Evolutionary conservation across 2,329 filamentous ascomycete genomes (phyloP).

Genomic region (Pseudocercospora vitis): DNA sequence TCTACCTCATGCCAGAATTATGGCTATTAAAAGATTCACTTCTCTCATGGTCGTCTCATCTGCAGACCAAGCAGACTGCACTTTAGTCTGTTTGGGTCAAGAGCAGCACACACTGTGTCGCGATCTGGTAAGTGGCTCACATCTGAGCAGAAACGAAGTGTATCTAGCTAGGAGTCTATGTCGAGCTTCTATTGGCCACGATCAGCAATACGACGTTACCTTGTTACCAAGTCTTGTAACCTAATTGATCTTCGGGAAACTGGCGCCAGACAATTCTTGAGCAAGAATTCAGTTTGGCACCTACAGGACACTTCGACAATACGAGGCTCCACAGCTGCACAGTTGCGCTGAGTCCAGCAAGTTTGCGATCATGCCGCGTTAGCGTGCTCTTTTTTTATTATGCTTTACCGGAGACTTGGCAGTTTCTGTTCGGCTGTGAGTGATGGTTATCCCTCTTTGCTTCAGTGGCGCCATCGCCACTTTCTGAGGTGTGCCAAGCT

Average conservation of each 20-base stretch:
- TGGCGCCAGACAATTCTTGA: background rate
- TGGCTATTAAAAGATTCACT: conserved; percentile 3
- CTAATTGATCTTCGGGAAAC: conserved; percentile 2
- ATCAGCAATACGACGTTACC: background rate
- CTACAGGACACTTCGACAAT: too few relatives aligned
- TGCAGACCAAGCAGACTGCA: too few relatives aligned
- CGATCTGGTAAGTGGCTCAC: background rate
- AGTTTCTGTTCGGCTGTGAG: too few relatives aligned
- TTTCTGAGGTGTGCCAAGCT: background rate
- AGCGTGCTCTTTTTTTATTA: background rate
- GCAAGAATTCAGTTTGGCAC: too few relatives aligned
- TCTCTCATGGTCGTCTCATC: background rate
- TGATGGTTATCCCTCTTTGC: background rate
- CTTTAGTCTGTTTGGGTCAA: background rate
- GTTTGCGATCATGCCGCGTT: background rate
- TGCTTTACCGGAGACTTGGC: background rate
- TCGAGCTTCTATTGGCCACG: background rate
- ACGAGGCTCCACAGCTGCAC: too few relatives aligned
- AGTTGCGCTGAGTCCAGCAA: background rate
- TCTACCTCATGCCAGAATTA: background rate
- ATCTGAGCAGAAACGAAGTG: background rate
- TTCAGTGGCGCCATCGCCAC: background rate
- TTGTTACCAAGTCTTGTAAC: conserved; percentile 1
- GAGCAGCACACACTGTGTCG: background rate
- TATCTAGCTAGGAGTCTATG: background rate